Base-by-base conservation (phyloP, 2,329 filamentous ascomycete species). In the Botrytis fragariae region DNA sequence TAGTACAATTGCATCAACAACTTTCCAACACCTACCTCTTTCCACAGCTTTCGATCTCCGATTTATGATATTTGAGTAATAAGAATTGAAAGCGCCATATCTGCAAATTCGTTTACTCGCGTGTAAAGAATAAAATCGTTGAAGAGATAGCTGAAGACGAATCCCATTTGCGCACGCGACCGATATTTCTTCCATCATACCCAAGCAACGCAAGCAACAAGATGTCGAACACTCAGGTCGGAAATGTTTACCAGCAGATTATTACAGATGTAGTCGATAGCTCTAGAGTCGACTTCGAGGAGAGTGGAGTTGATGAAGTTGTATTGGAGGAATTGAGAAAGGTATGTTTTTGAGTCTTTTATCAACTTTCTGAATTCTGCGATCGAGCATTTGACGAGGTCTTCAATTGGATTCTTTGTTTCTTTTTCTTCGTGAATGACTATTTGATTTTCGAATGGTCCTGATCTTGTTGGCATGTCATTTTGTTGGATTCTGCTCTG, bases 251-350 rank as follows among this genome's bases (percentile, higher is more conserved):
- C 83, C 87, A 91, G 83, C 85, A 87, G 80, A 91, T 93, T 82
- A 93, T 93, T 81, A 87, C 91, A 76, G 93, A 96, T 84, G 94
- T 99, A 82, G 93, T 98, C 83, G 92, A 95, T 79, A 92, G 93
- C 78, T 98, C 95, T 80, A 89, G 93, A 81, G 93, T 95, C 81
- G 96, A 98, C 84, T 98, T 99, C 82, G 96, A 99, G 83, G 96
- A 99, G 84, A 94, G 92, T 79, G 96, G 96, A 79, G 92, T 98
- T 77, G 94, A 97, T 79, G 92, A 95, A 82, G 86, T 89, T 78
- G 95, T 95, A 69, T 85, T 99, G 80, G 90, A 95, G 78, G 93
- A 97, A 82, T 86, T 99, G 86, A 91, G 91, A 83, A 88, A 91
- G 90, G 95, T 98, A 86, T 88, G 93, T 85, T 73, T 71, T 44